These are phyloP conservation scores for Begonia masoniana DNA, from an alignment of 306 rosid species.

Conservation along the genomic window DNA sequence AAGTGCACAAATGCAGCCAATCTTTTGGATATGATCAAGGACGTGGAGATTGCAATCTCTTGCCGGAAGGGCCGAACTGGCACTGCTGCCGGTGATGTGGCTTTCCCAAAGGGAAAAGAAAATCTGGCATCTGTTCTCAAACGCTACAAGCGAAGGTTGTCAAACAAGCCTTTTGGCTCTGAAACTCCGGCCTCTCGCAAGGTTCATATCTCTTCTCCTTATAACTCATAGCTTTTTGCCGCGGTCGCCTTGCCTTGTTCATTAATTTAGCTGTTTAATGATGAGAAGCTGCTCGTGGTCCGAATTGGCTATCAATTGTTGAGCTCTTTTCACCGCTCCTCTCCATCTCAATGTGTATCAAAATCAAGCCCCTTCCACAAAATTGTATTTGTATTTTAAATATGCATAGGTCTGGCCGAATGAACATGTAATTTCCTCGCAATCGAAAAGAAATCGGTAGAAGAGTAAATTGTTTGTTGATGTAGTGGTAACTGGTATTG, in stretches of 20 bases:
- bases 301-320: not conserved
- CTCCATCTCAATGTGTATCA: too few relatives aligned
- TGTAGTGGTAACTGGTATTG: too few relatives aligned
- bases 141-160: constrained; percentile 75
- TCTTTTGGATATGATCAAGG: constrained; percentile 63
- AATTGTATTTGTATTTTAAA: too few relatives aligned
- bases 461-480: too few relatives aligned
- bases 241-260: not conserved
- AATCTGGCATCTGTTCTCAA: constrained; percentile 87
- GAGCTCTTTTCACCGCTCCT: too few relatives aligned
- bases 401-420: not conserved
- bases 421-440: constrained; percentile 23
- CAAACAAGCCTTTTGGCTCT: constrained; percentile 40
- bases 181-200: constrained; percentile 34
- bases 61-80: constrained; percentile 82
- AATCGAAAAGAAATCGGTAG: constrained; percentile 10
- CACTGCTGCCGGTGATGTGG: constrained; percentile 93
- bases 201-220: constrained; percentile 29
- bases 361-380: too few relatives aligned
- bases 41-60: constrained; percentile 72
- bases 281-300: constrained; percentile 28
- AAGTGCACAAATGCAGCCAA: constrained; percentile 57
- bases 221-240: constrained; percentile 26
- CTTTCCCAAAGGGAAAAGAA: constrained; percentile 88
- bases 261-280: constrained; percentile 19